A percentile compares a stretch with the other conserved stretches of the same genome.
phyloP scores from a whole-genome alignment of 441 rosid genomes.

The Croton setiger region DNA sequence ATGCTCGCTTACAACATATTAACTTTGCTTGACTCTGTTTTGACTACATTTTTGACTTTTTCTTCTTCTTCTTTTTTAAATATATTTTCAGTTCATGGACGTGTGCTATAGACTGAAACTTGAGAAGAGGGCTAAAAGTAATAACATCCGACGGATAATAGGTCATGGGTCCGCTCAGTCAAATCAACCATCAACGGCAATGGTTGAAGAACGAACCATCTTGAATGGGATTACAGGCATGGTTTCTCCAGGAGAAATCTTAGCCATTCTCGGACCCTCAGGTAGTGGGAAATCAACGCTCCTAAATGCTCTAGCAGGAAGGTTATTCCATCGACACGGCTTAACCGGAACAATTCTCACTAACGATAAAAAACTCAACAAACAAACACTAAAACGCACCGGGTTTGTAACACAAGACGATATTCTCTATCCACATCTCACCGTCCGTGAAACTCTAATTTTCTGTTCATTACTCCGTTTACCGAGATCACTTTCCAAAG shows the following conservation, averaged over 20 bases:
- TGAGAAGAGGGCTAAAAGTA: slow-evolving; percentile 26
- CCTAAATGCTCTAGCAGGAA: slow-evolving; percentile 69
- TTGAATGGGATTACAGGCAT: slow-evolving; percentile 73
- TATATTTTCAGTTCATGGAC: slow-evolving; percentile 82
- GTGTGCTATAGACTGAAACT: slow-evolving; percentile 53
- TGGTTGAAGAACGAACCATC: slow-evolving; percentile 47
- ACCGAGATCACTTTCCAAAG: slow-evolving; percentile 37
- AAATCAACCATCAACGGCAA: slow-evolving; percentile 23
- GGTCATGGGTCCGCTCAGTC: slow-evolving; percentile 23
- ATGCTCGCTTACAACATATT: too few relatives aligned
- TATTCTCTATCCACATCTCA: slow-evolving; percentile 86
- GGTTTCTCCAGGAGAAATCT: slow-evolving; percentile 83
- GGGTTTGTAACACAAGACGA: slow-evolving; percentile 94
- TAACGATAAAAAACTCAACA: slow-evolving; percentile 46
- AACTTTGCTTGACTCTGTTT: slow-evolving; percentile 18
- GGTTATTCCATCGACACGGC: slow-evolving; percentile 47
- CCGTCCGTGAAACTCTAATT: slow-evolving; percentile 82
- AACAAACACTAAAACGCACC: slow-evolving; percentile 50
- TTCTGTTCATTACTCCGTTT: slow-evolving; percentile 79
- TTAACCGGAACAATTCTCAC: slow-evolving; percentile 64
- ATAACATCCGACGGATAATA: slow-evolving; percentile 36
- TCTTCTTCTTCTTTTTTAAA: slow-evolving; percentile 18
- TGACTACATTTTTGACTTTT: slow-evolving; percentile 18
- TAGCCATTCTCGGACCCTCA: slow-evolving; percentile 90
- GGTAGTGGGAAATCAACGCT: slow-evolving; percentile 92